phyloP scores from a whole-genome alignment of 768 basidiomycete genomes.

The Tephrocybe sp. region DNA sequence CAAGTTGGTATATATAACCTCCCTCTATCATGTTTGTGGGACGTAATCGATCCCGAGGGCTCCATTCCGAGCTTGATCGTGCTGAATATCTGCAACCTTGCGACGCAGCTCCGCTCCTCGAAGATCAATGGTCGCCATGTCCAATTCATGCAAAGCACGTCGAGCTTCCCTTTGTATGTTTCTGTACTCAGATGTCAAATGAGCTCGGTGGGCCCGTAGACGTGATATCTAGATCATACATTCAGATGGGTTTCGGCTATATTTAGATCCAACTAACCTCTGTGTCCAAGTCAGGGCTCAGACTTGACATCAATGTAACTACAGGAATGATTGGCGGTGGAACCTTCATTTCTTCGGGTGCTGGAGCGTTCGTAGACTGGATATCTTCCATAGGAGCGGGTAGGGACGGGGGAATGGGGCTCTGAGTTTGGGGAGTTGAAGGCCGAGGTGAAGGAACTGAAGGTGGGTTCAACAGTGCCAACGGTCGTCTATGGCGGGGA shows the following conservation, averaged over 20 bases:
- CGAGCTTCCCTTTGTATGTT: constrained; percentile 38
- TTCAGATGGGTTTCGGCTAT: neutral
- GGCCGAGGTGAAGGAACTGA: constrained; percentile 1
- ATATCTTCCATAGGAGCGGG: constrained; percentile 5
- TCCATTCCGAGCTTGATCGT: constrained; percentile 63
- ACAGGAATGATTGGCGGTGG: constrained; percentile 30
- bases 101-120: constrained; percentile 57
- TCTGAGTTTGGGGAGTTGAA: constrained; percentile 5
- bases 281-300: constrained; percentile 22
- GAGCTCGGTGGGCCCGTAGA: constrained; percentile 36
- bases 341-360: constrained; percentile 4
- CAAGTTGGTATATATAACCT: no score
- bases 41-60: constrained; percentile 53
- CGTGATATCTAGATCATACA: constrained; percentile 26
- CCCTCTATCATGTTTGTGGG: neutral
- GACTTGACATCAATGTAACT: constrained; percentile 23
- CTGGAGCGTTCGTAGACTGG: neutral
- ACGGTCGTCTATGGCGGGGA: constrained; percentile 18
- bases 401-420: neutral
- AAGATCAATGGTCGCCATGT: constrained; percentile 57
- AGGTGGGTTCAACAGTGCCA: constrained; percentile 5
- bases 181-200: constrained; percentile 37
- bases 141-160: constrained; percentile 60
- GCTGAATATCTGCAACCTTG: constrained; percentile 52
- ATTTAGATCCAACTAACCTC: constrained; percentile 11